Evolutionary conservation across 768 basidiomycete genomes (phyloP), one percentile per base, ranked within the genome.

Genomic region (Cystofilobasidium bisporidii): DNA sequence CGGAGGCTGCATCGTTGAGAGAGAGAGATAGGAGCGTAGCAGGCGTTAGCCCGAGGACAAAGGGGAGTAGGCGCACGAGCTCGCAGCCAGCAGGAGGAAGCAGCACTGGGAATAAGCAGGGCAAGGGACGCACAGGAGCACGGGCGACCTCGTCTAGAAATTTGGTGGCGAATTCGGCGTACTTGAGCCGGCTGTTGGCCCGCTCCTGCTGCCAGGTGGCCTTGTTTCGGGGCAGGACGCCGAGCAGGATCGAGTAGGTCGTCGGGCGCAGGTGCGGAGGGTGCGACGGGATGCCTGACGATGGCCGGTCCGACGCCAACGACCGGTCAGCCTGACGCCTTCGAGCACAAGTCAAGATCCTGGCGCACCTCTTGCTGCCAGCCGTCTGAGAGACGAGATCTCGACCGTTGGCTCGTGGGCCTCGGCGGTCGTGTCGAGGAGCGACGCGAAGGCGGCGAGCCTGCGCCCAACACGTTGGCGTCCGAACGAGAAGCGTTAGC

Each of bases 211-310:
- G 65, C 76, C 76, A 77, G 24, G 18, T 9, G 2, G 48, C 15
- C 62, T 75, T 74, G 18, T 74, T 58, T 3, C 63, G 30, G 6
- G 73, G 71, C 6, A 74, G 43, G 0, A 69, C 65, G 17, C 72
- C 75, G n/a, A 77, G 69, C 3, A 77, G 57, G 3, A 76, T 26
- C 1, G 71, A 70, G 36, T 73, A 77, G 1, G 74, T 64, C 48
- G 75, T 43, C 9, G 75, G 74, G 30, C 76, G 65, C 11, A 76
- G 71, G 48, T 76, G 75, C n/a, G 68, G 71, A 4, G 75, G 76
- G 38, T 72, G 65, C 15, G 72, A 64, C 0, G 74, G 76, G 20
- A 76, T 76, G 24, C 76, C 76, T 75, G 61, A 17, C 20, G 32
- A 38, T 26, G 12, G 57, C 8, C 24, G 22, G 33, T 17, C 9